Percentiles rank a stretch among this genome's conserved stretches.
phyloP scores from a whole-genome alignment of 345 rosid genomes.

The Eucalyptus globulus region DNA sequence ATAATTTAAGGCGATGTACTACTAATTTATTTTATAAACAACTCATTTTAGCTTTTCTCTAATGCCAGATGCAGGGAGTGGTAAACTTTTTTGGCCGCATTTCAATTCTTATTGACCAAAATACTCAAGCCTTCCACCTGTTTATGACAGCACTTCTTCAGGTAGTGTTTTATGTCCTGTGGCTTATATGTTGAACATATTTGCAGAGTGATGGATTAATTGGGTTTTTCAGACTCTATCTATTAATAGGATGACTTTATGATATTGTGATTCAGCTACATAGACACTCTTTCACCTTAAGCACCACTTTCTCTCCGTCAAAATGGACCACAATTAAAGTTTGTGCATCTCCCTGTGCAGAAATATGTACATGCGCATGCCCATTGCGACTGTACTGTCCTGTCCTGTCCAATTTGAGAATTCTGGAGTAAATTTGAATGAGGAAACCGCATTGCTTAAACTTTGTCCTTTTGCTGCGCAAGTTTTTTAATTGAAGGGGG shows the following conservation, averaged over 20 bases:
- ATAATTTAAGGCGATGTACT: neutral
- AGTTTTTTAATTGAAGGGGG: neutral
- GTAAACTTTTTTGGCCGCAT: slow-evolving; percentile 72
- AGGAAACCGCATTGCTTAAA: neutral
- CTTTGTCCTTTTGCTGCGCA: neutral
- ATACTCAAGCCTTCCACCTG: slow-evolving; percentile 78
- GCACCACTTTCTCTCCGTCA: neutral
- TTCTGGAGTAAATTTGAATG: neutral
- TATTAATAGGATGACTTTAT: neutral
- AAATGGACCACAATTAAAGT: neutral
- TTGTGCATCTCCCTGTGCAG: neutral
- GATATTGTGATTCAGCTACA: neutral
- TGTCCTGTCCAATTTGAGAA: neutral
- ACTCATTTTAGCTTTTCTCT: neutral
- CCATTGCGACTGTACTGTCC: neutral
- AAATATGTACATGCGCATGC: neutral
- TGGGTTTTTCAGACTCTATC: neutral
- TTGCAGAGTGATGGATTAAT: neutral
- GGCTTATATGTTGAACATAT: neutral
- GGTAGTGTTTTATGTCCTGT: slow-evolving; percentile 16
- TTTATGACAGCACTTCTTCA: slow-evolving; percentile 87
- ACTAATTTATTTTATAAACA: neutral
- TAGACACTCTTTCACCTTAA: neutral
- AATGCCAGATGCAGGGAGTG: slow-evolving; percentile 69
- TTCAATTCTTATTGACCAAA: slow-evolving; percentile 66